A percentile compares a stretch with the other conserved stretches of the same genome.
Evolutionary conservation across 441 rosid species (phyloP).

Genomic region (Jatropha multifida): DNA sequence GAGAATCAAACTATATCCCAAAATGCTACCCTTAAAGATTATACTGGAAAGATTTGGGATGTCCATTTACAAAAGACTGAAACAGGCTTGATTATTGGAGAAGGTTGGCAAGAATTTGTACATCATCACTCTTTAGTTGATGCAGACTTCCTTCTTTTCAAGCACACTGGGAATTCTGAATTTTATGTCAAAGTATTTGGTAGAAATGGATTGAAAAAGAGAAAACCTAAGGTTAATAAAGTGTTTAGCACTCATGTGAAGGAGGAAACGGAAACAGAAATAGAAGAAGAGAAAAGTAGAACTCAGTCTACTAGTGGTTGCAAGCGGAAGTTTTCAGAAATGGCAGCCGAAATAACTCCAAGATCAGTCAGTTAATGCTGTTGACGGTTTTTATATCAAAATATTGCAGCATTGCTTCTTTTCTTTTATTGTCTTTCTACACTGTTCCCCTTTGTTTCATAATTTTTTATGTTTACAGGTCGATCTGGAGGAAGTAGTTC

Average conservation of each 20-base stretch:
- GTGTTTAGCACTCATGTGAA: slow-evolving; percentile 3
- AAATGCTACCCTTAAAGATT: slow-evolving; percentile 23
- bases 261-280: slow-evolving; percentile 13
- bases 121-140: slow-evolving; percentile 22
- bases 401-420: not conserved
- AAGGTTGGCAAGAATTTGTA: slow-evolving; percentile 38
- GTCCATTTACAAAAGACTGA: slow-evolving; percentile 23
- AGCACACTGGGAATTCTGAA: slow-evolving; percentile 14
- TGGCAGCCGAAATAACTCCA: not conserved
- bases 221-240: not conserved
- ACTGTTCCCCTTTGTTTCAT: not conserved
- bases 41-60: slow-evolving; percentile 30
- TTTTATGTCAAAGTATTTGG: slow-evolving; percentile 31
- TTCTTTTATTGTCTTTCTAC: not conserved
- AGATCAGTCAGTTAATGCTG: not conserved
- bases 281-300: slow-evolving; percentile 9
- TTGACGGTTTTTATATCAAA: not conserved
- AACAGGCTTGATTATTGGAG: slow-evolving; percentile 14
- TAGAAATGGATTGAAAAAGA: slow-evolving; percentile 35
- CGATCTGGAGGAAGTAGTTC: not conserved
- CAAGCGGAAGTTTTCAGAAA: slow-evolving; percentile 22
- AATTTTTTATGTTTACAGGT: slow-evolving; percentile 17
- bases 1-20: slow-evolving; percentile 3
- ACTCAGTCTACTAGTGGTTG: not conserved
- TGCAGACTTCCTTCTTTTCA: slow-evolving; percentile 36